Percentiles rank a stretch among this genome's conserved stretches.
Evolutionary conservation across 2,329 filamentous ascomycete species (phyloP).

Genomic region (Xylariaceae sp.): DNA sequence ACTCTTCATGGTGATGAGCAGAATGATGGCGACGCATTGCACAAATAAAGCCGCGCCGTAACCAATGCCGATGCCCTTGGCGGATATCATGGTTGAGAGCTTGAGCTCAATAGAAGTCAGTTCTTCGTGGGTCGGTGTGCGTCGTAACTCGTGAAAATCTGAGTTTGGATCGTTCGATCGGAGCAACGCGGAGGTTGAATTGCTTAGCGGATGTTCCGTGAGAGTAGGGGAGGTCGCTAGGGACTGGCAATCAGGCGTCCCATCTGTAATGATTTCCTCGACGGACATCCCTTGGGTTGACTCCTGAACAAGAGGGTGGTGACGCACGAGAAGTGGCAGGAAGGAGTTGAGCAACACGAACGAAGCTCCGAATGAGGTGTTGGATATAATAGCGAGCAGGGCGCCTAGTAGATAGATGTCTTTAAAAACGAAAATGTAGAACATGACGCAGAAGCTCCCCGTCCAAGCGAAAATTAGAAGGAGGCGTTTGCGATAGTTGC

Average conservation of each 20-base stretch:
- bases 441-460: slow-evolving; percentile 84
- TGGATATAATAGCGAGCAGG: slow-evolving; percentile 85
- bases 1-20: slow-evolving; percentile 75
- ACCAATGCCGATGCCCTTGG: slow-evolving; percentile 90
- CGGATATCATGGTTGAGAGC: slow-evolving; percentile 88
- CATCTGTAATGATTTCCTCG: slow-evolving; percentile 41
- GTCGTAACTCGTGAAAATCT: slow-evolving; percentile 44
- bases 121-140: slow-evolving; percentile 52
- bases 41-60: slow-evolving; percentile 87
- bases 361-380: slow-evolving; percentile 92
- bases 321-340: slow-evolving; percentile 84
- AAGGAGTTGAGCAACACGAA: slow-evolving; percentile 97
- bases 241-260: slow-evolving; percentile 44
- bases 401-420: slow-evolving; percentile 81
- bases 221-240: slow-evolving; percentile 44
- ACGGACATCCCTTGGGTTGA: slow-evolving; percentile 33
- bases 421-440: slow-evolving; percentile 80
- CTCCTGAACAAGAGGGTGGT: slow-evolving; percentile 67
- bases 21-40: slow-evolving; percentile 79
- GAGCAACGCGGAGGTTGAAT: slow-evolving; percentile 57
- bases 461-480: slow-evolving; percentile 83
- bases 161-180: slow-evolving; percentile 39
- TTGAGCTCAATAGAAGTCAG: slow-evolving; percentile 71
- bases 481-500: slow-evolving; percentile 86
- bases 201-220: slow-evolving; percentile 40